Evolutionary conservation across 2,329 filamentous ascomycete genomes (phyloP).

Genomic region (Aspergillus jensenii): DNA sequence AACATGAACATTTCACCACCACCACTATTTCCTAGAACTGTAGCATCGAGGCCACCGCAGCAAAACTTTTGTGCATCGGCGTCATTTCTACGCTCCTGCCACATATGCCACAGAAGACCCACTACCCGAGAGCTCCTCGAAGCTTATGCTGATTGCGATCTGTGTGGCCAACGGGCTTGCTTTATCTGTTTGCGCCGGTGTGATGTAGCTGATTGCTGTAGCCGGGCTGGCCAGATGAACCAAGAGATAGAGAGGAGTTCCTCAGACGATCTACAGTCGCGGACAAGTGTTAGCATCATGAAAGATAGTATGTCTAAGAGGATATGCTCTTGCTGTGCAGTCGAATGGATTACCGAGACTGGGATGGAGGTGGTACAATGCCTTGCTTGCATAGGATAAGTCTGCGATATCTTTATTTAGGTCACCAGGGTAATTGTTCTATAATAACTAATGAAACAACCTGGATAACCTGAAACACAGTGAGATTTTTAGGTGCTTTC

Average conservation of each 20-base stretch:
- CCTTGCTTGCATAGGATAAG: slow-evolving; percentile 34
- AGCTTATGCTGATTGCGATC: slow-evolving; percentile 42
- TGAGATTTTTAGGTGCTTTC: not conserved
- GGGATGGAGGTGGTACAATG: slow-evolving; percentile 39
- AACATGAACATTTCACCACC: slow-evolving; percentile 16
- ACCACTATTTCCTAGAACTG: slow-evolving; percentile 28
- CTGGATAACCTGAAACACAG: not conserved
- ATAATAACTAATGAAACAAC: not conserved
- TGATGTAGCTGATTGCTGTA: slow-evolving; percentile 31
- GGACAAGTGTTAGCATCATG: not conserved
- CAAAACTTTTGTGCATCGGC: slow-evolving; percentile 21
- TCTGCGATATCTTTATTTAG: too few species aligned
- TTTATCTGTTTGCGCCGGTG: slow-evolving; percentile 45
- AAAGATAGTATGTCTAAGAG: slow-evolving; percentile 26
- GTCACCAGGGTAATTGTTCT: not conserved
- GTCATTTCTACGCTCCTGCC: slow-evolving; percentile 37
- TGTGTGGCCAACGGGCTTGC: slow-evolving; percentile 40
- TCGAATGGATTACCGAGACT: slow-evolving; percentile 38
- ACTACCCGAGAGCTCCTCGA: slow-evolving; percentile 41
- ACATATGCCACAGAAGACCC: slow-evolving; percentile 43
- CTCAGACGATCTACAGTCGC: slow-evolving; percentile 1
- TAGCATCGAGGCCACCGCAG: slow-evolving; percentile 24
- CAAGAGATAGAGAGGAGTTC: slow-evolving; percentile 7
- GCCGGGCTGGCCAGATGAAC: slow-evolving; percentile 3
- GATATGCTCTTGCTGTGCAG: slow-evolving; percentile 41